Evolutionary conservation across 768 basidiomycete genomes (phyloP).

Genomic region (Dioszegia crocea): DNA sequence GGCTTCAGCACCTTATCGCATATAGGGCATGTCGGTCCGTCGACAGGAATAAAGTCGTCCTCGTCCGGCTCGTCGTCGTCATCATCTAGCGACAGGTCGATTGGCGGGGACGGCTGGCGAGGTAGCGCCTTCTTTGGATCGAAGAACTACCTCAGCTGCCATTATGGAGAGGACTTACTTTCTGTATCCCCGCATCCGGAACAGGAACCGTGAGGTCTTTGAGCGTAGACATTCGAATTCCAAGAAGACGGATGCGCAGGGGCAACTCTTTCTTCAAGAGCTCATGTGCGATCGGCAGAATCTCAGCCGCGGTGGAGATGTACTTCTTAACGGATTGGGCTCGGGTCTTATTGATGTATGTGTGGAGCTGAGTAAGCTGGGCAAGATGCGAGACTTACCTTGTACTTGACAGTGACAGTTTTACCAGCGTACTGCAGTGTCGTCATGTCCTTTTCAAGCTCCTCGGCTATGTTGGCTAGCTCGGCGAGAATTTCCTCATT

Average conservation of each 20-base stretch:
- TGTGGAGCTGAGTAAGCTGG: constrained; percentile 57
- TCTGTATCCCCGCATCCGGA: constrained; percentile 62
- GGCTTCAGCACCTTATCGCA: constrained; percentile 59
- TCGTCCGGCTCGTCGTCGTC: constrained; percentile 14
- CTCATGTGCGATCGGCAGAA: constrained; percentile 73
- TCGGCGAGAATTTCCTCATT: constrained; percentile 66
- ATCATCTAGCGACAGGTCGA: constrained; percentile 15
- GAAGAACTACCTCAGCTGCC: constrained; percentile 19
- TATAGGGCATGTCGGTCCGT: constrained; percentile 62
- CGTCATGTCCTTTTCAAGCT: constrained; percentile 75
- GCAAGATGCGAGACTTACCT: constrained; percentile 48
- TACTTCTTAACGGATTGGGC: constrained; percentile 74
- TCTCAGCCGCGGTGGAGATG: constrained; percentile 72
- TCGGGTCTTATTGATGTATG: constrained; percentile 68
- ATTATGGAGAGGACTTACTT: constrained; percentile 54
- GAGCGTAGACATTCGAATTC: constrained; percentile 79
- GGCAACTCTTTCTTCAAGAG: constrained; percentile 76
- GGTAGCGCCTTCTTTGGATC: constrained; percentile 1
- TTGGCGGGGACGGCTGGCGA: background rate
- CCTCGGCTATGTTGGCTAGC: constrained; percentile 72
- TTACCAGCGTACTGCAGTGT: constrained; percentile 77
- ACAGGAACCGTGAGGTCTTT: constrained; percentile 67
- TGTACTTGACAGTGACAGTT: constrained; percentile 88
- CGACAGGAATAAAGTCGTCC: constrained; percentile 15
- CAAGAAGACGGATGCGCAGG: constrained; percentile 74